Base-by-base conservation (phyloP, 2,329 filamentous ascomycete species). In the Mycosphaerella arachidis region DNA sequence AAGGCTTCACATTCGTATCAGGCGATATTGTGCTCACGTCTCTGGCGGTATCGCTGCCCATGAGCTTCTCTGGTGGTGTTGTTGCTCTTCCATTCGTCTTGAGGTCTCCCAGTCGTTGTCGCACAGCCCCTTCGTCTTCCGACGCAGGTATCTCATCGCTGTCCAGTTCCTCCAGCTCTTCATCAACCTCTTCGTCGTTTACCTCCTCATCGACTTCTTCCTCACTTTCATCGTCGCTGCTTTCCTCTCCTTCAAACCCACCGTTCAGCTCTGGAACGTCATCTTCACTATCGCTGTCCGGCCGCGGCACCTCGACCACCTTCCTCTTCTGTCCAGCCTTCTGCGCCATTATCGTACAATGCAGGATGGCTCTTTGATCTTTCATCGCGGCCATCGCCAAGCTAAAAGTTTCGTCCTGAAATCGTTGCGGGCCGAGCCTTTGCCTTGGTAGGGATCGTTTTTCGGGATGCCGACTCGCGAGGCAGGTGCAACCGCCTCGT, bases 301-400 rank as follows among this genome's bases (percentile, higher is more conserved):
- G 69, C 61, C 56, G 71, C 63, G 67, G 71, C 59, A 66, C 73
- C 70, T 67, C 73, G 30, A 74, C 73, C 7, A 73, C 76, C 68
- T 79, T 79, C 37, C 77, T 72, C 71, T 79, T 79, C 66, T 77
- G 73, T 63, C 71, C 71, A 54, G 71, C 71, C 66, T 67, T 67
- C 60, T 71, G 70, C 53, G 65, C 58, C 64, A 70, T 71, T 50
- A n/a, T 55, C 27, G 40, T 43, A 51, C 35, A 37, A 40, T 27
- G 30, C 45, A 48, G n/a, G 9, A 50, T 31, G 20, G 16, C 20
- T 24, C 29, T 50, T 50, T 10, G 3, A 12, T 3, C 20, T 50
- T 6, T 20, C 20, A 50, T 50, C 51, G 9, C 31, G n/a, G 48
- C 48, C 55, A 55, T 50, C 53, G 29, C 31, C 56, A 53, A 60